These are phyloP conservation scores for Polytrichum formosum DNA, from an alignment of 225 moss, liverwort and hornwort species.

Conservation along the genomic window DNA sequence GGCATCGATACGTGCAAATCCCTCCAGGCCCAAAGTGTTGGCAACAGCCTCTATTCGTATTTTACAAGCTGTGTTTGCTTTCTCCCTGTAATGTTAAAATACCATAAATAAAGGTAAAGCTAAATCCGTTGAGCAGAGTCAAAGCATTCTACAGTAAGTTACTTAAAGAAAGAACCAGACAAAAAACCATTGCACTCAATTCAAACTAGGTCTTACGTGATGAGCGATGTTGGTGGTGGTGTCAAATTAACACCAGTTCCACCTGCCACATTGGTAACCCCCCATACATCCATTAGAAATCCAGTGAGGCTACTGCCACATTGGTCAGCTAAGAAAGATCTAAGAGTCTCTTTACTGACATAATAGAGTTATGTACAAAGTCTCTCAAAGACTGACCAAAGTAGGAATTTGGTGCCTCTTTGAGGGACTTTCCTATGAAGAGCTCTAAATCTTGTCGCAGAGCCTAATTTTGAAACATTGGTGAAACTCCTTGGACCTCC, in stretches of 20 bases:
- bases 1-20: slow-evolving; percentile 92
- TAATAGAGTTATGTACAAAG: too few relatives aligned
- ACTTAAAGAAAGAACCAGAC: too few relatives aligned
- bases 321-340: too few relatives aligned
- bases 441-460: neutral
- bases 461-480: too few relatives aligned
- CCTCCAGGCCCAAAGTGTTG: slow-evolving; percentile 70
- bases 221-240: slow-evolving; percentile 79
- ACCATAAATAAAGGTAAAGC: too few relatives aligned
- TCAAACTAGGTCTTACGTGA: slow-evolving; percentile 42
- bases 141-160: too few relatives aligned
- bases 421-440: neutral
- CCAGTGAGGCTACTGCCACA: too few relatives aligned
- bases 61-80: slow-evolving; percentile 60
- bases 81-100: slow-evolving; percentile 34
- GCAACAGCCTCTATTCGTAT: slow-evolving; percentile 74
- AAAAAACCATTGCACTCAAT: too few relatives aligned
- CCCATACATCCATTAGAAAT: neutral
- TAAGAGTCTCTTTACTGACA: too few relatives aligned
- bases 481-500: too few relatives aligned
- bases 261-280: slow-evolving; percentile 44
- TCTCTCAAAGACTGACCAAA: too few relatives aligned
- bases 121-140: too few relatives aligned
- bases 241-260: slow-evolving; percentile 98
- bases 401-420: neutral